Evolutionary conservation across 129 eudicot genomes (phyloP).

Genomic region (Calendula officinalis): DNA sequence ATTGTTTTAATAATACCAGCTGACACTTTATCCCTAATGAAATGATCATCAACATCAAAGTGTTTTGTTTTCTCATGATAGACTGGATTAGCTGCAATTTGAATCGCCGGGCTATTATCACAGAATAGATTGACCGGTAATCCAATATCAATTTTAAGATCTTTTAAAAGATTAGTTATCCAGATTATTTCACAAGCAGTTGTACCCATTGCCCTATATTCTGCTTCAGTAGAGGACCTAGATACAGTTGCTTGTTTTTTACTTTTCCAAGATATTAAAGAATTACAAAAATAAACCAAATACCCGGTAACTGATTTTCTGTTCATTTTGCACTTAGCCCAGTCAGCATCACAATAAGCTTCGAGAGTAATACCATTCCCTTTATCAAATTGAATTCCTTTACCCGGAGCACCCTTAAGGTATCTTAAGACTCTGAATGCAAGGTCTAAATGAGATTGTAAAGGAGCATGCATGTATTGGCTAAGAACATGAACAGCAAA

Average conservation of each 20-base stretch:
- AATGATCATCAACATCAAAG: too few species aligned
- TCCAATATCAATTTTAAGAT: neutral
- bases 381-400: neutral
- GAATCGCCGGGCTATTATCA: neutral
- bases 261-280: too few species aligned
- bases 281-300: too few species aligned
- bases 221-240: neutral
- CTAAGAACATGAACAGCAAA: neutral
- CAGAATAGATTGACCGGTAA: neutral
- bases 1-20: too few species aligned
- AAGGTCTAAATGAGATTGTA: too few species aligned
- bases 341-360: neutral
- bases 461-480: too few species aligned
- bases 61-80: neutral
- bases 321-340: too few species aligned
- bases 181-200: neutral
- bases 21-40: too few species aligned
- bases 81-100: neutral
- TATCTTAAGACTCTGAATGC: neutral
- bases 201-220: neutral
- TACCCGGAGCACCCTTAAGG: neutral
- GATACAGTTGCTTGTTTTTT: too few species aligned
- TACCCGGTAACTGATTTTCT: too few species aligned
- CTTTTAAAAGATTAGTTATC: neutral
- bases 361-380: too few species aligned